Conservation (phyloP, 331 rosid species). For the Quercus phellos region DNA sequence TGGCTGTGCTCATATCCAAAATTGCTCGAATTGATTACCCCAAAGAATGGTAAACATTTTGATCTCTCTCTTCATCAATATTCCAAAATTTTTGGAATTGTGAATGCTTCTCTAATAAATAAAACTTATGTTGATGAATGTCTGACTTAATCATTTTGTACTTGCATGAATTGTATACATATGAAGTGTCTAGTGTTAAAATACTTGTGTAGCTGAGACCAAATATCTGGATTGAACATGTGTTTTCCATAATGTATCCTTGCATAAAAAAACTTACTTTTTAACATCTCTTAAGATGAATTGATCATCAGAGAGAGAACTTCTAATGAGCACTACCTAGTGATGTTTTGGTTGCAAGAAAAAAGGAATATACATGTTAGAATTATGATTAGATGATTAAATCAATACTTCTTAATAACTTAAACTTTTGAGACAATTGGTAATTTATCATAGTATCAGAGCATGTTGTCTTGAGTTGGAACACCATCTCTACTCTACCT, state of each 20-base stretch:
- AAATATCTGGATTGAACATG: background rate
- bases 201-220: background rate
- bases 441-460: no score
- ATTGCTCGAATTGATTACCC: constrained; percentile 95
- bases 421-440: no score
- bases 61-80: constrained; percentile 15
- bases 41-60: constrained; percentile 62
- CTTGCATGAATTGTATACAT: background rate
- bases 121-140: background rate
- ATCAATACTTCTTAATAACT: no score
- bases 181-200: background rate
- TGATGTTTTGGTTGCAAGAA: background rate
- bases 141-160: background rate
- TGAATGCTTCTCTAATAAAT: background rate
- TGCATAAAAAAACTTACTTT: background rate
- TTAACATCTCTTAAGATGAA: background rate
- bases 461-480: no score
- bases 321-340: background rate
- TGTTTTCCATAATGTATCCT: background rate
- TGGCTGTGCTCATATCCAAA: constrained; percentile 90
- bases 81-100: background rate
- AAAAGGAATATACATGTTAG: background rate
- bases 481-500: no score
- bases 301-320: background rate
- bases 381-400: no score